phyloP scores from a whole-genome alignment of 257 asterid species.

The Gardenia jasminoides region DNA sequence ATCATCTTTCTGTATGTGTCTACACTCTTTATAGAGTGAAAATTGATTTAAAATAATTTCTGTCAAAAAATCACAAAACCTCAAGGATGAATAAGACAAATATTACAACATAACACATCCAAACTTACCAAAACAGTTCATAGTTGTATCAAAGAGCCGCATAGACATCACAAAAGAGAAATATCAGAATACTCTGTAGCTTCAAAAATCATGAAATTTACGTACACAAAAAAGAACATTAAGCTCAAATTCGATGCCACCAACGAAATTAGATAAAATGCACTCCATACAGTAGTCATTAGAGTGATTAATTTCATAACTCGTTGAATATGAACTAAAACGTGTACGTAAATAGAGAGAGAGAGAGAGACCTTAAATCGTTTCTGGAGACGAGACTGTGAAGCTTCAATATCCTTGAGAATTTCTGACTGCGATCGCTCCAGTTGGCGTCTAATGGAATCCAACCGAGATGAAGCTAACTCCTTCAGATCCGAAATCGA shows the following conservation, averaged over 20 bases:
- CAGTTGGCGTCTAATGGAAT: constrained; percentile 55
- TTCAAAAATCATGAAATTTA: not conserved
- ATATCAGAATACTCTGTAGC: not conserved
- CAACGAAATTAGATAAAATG: not conserved
- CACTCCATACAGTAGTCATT: not conserved
- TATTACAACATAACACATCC: not conserved
- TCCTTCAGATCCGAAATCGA: constrained; percentile 71
- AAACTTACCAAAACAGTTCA: not conserved
- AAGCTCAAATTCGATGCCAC: not conserved
- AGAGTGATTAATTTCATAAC: not conserved
- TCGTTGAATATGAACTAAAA: not conserved
- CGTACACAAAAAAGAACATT: not conserved
- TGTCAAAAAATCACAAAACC: not conserved
- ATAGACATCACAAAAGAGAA: not conserved
- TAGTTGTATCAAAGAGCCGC: not conserved
- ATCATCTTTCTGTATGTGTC: not conserved
- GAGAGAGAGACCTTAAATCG: constrained; percentile 64
- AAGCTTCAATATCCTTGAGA: constrained; percentile 69
- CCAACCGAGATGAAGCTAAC: constrained; percentile 47
- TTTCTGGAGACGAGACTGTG: constrained; percentile 69
- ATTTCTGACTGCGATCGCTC: constrained; percentile 72
- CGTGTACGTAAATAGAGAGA: not conserved
- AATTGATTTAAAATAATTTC: not conserved
- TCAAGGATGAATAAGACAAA: not conserved
- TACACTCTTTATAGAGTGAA: not conserved